Conservation (phyloP, 441 rosid genomes). For the Flueggea neowawraea region DNA sequence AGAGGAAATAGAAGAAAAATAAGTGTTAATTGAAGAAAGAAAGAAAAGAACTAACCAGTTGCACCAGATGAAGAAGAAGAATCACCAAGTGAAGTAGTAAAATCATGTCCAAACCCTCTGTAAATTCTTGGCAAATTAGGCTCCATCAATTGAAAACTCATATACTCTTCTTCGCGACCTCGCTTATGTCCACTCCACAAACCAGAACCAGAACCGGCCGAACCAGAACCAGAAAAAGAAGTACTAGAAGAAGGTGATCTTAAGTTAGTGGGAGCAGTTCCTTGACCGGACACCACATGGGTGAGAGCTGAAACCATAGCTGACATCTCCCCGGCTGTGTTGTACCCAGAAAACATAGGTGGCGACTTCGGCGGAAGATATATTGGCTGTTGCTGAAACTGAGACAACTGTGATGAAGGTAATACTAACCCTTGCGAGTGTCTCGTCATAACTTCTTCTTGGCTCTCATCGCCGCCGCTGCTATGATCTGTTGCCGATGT, state of each 20-base stretch:
- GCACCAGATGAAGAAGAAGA: constrained; percentile 28
- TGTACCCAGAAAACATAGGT: constrained; percentile 26
- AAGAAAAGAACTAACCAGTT: constrained; percentile 23
- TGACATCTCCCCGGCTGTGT: constrained; percentile 6
- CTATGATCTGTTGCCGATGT: constrained; percentile 5
- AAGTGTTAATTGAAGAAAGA: too few species aligned
- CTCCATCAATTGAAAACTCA: constrained; percentile 25
- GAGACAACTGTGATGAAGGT: constrained; percentile 9
- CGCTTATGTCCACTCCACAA: constrained; percentile 47
- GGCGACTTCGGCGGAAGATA: background rate
- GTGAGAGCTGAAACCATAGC: too few species aligned
- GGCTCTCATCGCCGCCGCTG: constrained; percentile 16
- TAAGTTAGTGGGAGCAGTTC: background rate
- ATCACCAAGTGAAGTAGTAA: constrained; percentile 19
- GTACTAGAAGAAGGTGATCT: background rate
- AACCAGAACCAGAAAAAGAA: too few species aligned
- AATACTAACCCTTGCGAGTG: background rate
- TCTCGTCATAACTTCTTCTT: constrained; percentile 1
- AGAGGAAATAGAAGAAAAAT: too few species aligned
- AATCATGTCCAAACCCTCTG: constrained; percentile 25
- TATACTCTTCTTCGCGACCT: constrained; percentile 35
- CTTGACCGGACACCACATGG: too few species aligned
- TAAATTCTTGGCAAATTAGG: constrained; percentile 20
- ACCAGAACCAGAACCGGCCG: constrained; percentile 22
- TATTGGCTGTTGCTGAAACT: constrained; percentile 4